Conservation (phyloP, 2,329 filamentous ascomycete genomes). For the Sporothrix humicola region DNA sequence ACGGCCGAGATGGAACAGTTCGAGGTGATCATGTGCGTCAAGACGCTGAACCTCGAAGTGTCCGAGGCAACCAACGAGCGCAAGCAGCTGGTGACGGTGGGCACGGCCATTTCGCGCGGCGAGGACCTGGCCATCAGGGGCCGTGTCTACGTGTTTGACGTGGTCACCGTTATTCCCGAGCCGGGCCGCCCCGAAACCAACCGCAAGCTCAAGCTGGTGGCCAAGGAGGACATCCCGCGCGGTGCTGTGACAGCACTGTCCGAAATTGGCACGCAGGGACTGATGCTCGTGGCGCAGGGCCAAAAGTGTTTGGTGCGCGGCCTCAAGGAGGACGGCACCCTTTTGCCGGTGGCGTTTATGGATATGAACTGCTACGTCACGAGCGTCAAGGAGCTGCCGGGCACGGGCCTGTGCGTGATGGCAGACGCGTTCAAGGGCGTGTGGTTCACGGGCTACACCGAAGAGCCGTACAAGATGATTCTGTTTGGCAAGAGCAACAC, state of each 20-base stretch:
- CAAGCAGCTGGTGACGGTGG: slow-evolving; percentile 79
- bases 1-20: slow-evolving; percentile 72
- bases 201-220: slow-evolving; percentile 81
- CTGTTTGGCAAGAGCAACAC: slow-evolving; percentile 87
- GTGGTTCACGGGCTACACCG: slow-evolving; percentile 95
- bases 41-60: slow-evolving; percentile 83
- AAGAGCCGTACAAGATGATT: slow-evolving; percentile 95
- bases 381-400: slow-evolving; percentile 79
- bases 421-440: slow-evolving; percentile 91
- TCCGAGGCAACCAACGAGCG: slow-evolving; percentile 91
- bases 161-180: slow-evolving; percentile 89
- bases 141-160: slow-evolving; percentile 86
- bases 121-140: slow-evolving; percentile 89
- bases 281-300: slow-evolving; percentile 88
- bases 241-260: slow-evolving; percentile 88
- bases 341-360: slow-evolving; percentile 94
- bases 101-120: slow-evolving; percentile 83
- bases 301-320: slow-evolving; percentile 98
- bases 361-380: slow-evolving; percentile 96
- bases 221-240: slow-evolving; percentile 87
- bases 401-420: slow-evolving; percentile 84
- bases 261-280: slow-evolving; percentile 83
- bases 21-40: slow-evolving; percentile 81
- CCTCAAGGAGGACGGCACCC: slow-evolving; percentile 89
- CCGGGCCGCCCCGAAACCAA: slow-evolving; percentile 85